These are phyloP conservation scores for Schizonepeta tenuifolia DNA, from an alignment of 257 asterid species.

Conservation along the genomic window DNA sequence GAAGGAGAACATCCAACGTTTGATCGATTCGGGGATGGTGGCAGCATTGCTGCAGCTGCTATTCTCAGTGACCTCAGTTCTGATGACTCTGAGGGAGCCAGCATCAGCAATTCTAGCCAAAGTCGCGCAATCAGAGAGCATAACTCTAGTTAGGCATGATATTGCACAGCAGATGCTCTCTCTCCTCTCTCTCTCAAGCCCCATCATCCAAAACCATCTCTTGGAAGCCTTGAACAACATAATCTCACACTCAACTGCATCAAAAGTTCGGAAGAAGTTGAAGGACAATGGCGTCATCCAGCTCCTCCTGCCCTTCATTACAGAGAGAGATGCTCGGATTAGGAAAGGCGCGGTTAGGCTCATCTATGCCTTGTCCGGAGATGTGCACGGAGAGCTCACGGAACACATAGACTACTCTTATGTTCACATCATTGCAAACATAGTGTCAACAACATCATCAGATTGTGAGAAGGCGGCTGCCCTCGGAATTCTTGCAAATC, in stretches of 20 bases:
- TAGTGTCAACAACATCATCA: constrained; percentile 44
- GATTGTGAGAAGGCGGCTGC: constrained; percentile 70
- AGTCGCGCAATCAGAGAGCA: constrained; percentile 69
- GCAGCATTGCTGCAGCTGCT: constrained; percentile 76
- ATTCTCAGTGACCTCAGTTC: constrained; percentile 88
- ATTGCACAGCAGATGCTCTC: constrained; percentile 91
- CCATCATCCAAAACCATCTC: constrained; percentile 71
- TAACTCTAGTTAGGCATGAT: constrained; percentile 57
- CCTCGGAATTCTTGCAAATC: constrained; percentile 70
- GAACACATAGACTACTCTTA: constrained; percentile 62
- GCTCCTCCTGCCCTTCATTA: constrained; percentile 67
- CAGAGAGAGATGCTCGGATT: constrained; percentile 46
- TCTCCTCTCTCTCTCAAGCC: constrained; percentile 73
- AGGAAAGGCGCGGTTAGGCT: constrained; percentile 58
- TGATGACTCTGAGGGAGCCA: constrained; percentile 83
- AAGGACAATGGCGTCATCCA: constrained; percentile 70
- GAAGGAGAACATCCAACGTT: constrained; percentile 55
- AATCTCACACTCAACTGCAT: constrained; percentile 55
- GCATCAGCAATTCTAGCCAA: constrained; percentile 91
- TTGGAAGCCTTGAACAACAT: constrained; percentile 74
- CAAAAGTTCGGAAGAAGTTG: constrained; percentile 65
- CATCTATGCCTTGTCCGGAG: constrained; percentile 54
- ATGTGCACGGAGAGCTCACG: constrained; percentile 49
- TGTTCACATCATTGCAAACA: constrained; percentile 40
- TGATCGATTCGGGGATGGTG: constrained; percentile 63